Conservation (phyloP, 176 grass and related monocot genomes). For the Calamus simplicifolius region DNA sequence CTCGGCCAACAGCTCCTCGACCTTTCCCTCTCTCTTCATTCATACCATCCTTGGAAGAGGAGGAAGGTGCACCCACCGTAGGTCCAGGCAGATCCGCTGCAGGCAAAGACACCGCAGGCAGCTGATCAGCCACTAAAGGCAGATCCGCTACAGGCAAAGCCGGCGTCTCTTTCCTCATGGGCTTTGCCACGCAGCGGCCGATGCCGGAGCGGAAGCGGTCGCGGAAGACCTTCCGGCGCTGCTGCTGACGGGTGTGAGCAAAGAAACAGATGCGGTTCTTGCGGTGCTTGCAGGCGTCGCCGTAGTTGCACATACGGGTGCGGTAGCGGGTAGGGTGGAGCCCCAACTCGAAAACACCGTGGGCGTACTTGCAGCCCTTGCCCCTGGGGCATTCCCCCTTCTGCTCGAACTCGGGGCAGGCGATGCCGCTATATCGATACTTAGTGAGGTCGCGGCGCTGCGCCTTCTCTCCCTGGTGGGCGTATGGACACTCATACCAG, state of each 20-base stretch:
- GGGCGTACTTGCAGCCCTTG: constrained; percentile 18
- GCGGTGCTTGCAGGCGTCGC: constrained; percentile 9
- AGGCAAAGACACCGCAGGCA: too few species aligned
- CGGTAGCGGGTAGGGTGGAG: constrained; percentile 24
- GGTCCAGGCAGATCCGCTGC: too few species aligned
- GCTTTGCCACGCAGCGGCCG: not conserved
- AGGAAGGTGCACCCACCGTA: too few species aligned
- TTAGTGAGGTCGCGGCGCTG: constrained; percentile 17
- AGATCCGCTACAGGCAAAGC: too few species aligned
- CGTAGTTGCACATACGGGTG: constrained; percentile 11
- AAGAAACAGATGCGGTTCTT: constrained; percentile 16
- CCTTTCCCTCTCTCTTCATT: too few species aligned
- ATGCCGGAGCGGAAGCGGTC: not conserved
- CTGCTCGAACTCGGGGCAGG: constrained; percentile 21
- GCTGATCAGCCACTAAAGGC: too few species aligned
- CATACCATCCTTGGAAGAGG: too few species aligned
- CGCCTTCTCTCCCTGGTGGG: constrained; percentile 19
- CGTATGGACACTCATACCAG: constrained; percentile 10
- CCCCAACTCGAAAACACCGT: constrained; percentile 29
- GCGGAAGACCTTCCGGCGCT: constrained; percentile 1
- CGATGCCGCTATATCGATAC: constrained; percentile 13
- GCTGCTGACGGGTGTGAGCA: constrained; percentile 14
- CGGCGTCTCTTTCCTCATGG: too few species aligned
- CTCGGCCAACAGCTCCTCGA: too few species aligned
- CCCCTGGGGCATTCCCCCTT: constrained; percentile 7